These are phyloP conservation scores for Viola odorata DNA, from an alignment of 345 rosid genomes.

Conservation along the genomic window DNA sequence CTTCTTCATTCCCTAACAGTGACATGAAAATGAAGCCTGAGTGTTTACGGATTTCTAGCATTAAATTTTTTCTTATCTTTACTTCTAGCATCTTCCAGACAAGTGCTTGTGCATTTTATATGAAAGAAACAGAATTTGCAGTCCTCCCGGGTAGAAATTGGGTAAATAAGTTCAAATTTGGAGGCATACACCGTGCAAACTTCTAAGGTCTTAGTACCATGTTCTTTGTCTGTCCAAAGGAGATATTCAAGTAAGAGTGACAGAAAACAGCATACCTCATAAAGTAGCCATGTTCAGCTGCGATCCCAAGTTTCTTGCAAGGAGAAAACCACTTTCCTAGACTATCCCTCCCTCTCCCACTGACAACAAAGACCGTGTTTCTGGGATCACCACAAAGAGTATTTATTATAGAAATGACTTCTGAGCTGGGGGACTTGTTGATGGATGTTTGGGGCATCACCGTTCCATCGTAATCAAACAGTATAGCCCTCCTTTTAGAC, in stretches of 20 bases:
- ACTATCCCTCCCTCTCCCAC: slow-evolving; percentile 65
- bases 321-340: slow-evolving; percentile 62
- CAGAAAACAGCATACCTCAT: slow-evolving; percentile 39
- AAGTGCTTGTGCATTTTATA: too few relatives aligned
- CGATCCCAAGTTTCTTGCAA: slow-evolving; percentile 56
- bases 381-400: slow-evolving; percentile 45
- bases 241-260: neutral
- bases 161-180: too few relatives aligned
- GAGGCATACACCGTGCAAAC: too few relatives aligned
- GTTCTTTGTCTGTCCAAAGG: too few relatives aligned
- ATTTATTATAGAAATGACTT: slow-evolving; percentile 48
- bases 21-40: too few relatives aligned
- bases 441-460: slow-evolving; percentile 63
- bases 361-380: slow-evolving; percentile 57
- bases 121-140: too few relatives aligned
- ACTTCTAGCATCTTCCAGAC: too few relatives aligned
- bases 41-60: too few relatives aligned
- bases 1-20: too few relatives aligned
- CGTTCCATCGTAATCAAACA: slow-evolving; percentile 72
- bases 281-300: slow-evolving; percentile 67
- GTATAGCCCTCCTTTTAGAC: slow-evolving; percentile 57
- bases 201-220: too few relatives aligned
- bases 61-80: too few relatives aligned
- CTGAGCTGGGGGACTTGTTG: slow-evolving; percentile 51
- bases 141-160: too few relatives aligned